These are phyloP conservation scores for Dryas octopetala DNA, from an alignment of 306 rosid species.

Conservation along the genomic window DNA sequence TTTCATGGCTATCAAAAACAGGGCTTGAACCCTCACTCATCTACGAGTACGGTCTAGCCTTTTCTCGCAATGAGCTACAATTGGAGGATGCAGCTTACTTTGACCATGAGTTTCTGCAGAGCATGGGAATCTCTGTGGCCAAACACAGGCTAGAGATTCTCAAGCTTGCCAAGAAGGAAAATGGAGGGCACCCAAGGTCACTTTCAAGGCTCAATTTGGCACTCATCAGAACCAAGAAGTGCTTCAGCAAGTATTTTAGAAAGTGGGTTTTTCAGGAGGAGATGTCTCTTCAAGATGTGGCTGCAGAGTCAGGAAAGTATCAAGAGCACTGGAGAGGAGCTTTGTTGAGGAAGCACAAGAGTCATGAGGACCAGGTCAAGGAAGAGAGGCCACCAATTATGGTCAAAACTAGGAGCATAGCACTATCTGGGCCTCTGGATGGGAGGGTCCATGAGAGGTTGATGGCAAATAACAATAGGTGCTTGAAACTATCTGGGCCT, in stretches of 20 bases:
- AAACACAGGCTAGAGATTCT: constrained; percentile 89
- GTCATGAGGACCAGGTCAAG: constrained; percentile 7
- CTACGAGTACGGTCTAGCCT: constrained; percentile 71
- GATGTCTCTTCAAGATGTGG: background rate
- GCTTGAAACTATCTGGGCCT: constrained; percentile 70
- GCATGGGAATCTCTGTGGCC: constrained; percentile 84
- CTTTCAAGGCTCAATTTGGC: constrained; percentile 45
- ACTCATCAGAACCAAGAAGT: constrained; percentile 43
- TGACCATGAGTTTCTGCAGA: constrained; percentile 85
- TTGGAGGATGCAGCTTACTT: constrained; percentile 55
- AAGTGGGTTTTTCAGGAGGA: constrained; percentile 32
- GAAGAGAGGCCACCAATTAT: constrained; percentile 37
- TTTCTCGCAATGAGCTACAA: constrained; percentile 67
- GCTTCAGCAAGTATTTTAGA: constrained; percentile 53
- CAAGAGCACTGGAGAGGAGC: constrained; percentile 50
- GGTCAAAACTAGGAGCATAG: constrained; percentile 42
- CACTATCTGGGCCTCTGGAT: constrained; percentile 44
- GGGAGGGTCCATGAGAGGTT: constrained; percentile 27
- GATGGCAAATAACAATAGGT: background rate
- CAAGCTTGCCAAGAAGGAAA: constrained; percentile 64
- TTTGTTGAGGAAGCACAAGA: constrained; percentile 33
- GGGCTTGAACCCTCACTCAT: constrained; percentile 61
- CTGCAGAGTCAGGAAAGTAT: constrained; percentile 27
- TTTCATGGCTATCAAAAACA: constrained; percentile 84
- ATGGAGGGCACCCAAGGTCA: constrained; percentile 20